These are phyloP conservation scores for Fistulinella cinereoalba DNA, from an alignment of 1,284 basidiomycete genomes.

Conservation along the genomic window DNA sequence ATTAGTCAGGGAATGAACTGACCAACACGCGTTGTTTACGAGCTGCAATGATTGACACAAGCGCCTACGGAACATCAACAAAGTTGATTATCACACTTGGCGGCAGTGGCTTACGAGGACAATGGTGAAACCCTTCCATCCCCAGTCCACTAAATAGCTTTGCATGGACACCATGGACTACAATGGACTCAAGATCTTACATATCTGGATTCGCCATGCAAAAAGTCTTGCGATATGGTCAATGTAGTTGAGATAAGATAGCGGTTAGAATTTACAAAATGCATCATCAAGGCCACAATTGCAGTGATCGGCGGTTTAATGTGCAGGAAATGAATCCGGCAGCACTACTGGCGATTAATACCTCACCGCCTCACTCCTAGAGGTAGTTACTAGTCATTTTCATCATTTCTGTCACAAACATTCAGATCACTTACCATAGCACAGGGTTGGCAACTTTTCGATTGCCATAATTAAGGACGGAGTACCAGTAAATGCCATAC, in stretches of 20 bases:
- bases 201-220: not conserved
- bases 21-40: not conserved
- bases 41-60: not conserved
- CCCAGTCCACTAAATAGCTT: not conserved
- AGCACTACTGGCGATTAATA: not conserved
- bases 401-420: no score
- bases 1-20: not conserved
- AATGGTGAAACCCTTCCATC: not conserved
- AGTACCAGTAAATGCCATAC: not conserved
- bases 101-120: not conserved
- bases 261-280: not conserved
- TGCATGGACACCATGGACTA: not conserved
- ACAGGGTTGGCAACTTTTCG: not conserved
- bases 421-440: not conserved
- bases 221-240: not conserved
- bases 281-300: not conserved
- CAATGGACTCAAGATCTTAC: not conserved
- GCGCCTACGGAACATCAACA: not conserved
- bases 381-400: no score
- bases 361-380: not conserved
- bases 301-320: not conserved
- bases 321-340: not conserved
- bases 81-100: not conserved
- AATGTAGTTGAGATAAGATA: not conserved
- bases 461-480: not conserved